These are phyloP conservation scores for Talaromyces sp. DNA, from an alignment of 2,329 filamentous ascomycete species.

Conservation along the genomic window DNA sequence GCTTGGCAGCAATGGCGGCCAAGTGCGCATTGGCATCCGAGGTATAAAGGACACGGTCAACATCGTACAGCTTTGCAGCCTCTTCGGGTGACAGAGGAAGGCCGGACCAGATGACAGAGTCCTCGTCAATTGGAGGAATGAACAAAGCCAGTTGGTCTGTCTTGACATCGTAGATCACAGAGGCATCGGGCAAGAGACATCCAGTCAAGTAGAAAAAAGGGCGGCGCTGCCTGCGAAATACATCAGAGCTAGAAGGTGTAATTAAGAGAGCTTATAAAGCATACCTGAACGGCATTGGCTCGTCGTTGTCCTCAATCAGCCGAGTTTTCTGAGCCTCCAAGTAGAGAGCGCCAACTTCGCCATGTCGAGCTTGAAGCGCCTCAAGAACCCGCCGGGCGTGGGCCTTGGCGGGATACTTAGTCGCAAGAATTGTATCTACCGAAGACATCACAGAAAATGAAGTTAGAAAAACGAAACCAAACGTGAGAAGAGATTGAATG, in stretches of 20 bases:
- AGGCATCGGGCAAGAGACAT: slow-evolving; percentile 77
- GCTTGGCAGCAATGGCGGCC: slow-evolving; percentile 48
- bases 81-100: slow-evolving; percentile 77
- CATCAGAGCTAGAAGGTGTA: neutral
- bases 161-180: slow-evolving; percentile 77
- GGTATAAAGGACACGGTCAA: slow-evolving; percentile 74
- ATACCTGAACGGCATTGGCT: slow-evolving; percentile 77
- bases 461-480: neutral
- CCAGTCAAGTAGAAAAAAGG: slow-evolving; percentile 96
- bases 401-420: slow-evolving; percentile 78
- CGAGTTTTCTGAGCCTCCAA: slow-evolving; percentile 81
- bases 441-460: slow-evolving; percentile 34
- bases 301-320: slow-evolving; percentile 88
- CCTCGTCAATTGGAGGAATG: slow-evolving; percentile 84
- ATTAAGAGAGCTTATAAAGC: neutral
- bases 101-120: slow-evolving; percentile 90
- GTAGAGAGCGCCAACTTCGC: slow-evolving; percentile 76
- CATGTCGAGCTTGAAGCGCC: slow-evolving; percentile 66
- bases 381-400: slow-evolving; percentile 84
- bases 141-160: slow-evolving; percentile 78
- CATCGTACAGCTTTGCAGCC: slow-evolving; percentile 75
- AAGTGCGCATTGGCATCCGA: slow-evolving; percentile 76
- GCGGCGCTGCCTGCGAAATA: slow-evolving; percentile 70
- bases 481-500: neutral
- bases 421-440: slow-evolving; percentile 49